Conservation (phyloP, 345 rosid species). For the Pelargonium nanum region DNA sequence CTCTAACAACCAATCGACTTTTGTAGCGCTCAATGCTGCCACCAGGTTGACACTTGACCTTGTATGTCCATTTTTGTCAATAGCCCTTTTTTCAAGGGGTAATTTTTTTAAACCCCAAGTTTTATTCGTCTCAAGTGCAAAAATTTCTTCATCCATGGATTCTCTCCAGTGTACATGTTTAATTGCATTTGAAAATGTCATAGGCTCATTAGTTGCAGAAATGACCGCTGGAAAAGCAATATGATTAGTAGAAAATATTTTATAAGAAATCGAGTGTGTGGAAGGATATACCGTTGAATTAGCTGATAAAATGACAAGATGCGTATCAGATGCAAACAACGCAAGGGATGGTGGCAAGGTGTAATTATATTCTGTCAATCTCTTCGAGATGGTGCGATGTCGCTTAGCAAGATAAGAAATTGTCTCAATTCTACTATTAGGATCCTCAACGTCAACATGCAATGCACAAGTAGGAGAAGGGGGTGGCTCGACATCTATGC, state of each 20-base stretch:
- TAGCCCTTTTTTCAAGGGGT: background rate
- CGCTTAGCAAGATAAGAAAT: background rate
- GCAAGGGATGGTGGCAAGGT: background rate
- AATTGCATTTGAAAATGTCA: background rate
- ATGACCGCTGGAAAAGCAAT: background rate
- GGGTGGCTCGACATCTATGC: too few relatives aligned
- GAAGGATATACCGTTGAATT: constrained; percentile 7
- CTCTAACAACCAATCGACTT: background rate
- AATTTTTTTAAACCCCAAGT: background rate
- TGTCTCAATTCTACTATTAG: background rate
- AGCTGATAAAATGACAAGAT: background rate
- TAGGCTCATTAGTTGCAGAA: background rate
- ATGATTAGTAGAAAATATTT: background rate
- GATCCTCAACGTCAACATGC: background rate
- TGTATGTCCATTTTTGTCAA: background rate
- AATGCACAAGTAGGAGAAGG: too few relatives aligned
- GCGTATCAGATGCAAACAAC: background rate
- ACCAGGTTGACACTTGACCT: background rate
- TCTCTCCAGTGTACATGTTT: background rate
- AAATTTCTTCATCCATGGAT: background rate
- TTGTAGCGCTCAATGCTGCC: background rate
- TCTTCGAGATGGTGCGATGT: background rate
- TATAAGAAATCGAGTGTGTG: background rate
- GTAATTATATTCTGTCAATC: background rate
- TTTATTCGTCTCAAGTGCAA: background rate